Percentiles rank a stretch among this genome's conserved stretches.
Evolutionary conservation across 2,329 filamentous ascomycete species (phyloP).

Genomic region (Cytospora piceicola): DNA sequence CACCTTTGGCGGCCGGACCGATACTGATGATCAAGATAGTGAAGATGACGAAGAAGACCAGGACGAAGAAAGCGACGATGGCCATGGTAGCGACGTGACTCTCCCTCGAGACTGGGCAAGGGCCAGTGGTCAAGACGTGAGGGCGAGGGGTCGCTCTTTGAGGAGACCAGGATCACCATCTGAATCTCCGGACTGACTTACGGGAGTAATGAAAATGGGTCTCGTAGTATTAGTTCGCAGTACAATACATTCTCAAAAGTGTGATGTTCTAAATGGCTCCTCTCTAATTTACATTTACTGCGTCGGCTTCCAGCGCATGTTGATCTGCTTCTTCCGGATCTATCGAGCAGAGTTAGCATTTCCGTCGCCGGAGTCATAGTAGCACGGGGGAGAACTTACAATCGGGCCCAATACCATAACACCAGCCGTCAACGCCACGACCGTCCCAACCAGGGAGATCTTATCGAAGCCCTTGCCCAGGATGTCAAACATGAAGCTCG

Average conservation of each 20-base stretch:
- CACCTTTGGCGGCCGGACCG: not conserved
- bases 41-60: not conserved
- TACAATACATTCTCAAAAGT: not conserved
- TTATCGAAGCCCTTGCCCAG: conserved; percentile 94
- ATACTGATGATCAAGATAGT: not conserved
- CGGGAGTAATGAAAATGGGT: not conserved
- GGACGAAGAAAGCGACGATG: not conserved
- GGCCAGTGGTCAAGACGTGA: not conserved
- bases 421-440: conserved; percentile 76
- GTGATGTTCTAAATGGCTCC: not conserved
- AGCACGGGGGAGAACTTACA: conserved; percentile 59
- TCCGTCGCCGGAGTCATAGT: conserved; percentile 1
- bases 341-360: conserved; percentile 43
- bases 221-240: not conserved
- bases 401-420: conserved; percentile 81
- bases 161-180: conserved; percentile 9
- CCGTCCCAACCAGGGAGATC: conserved; percentile 79
- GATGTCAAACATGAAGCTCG: conserved; percentile 89
- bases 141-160: not conserved
- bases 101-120: not conserved
- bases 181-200: conserved; percentile 4
- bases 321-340: conserved; percentile 70
- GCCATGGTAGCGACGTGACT: not conserved
- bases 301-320: conserved; percentile 61
- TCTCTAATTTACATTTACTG: conserved; percentile 33